A percentile compares a stretch with the other conserved stretches of the same genome.
phyloP scores from a whole-genome alignment of 108 stramenopile genomes.

The Nitzschia inconspicua region DNA sequence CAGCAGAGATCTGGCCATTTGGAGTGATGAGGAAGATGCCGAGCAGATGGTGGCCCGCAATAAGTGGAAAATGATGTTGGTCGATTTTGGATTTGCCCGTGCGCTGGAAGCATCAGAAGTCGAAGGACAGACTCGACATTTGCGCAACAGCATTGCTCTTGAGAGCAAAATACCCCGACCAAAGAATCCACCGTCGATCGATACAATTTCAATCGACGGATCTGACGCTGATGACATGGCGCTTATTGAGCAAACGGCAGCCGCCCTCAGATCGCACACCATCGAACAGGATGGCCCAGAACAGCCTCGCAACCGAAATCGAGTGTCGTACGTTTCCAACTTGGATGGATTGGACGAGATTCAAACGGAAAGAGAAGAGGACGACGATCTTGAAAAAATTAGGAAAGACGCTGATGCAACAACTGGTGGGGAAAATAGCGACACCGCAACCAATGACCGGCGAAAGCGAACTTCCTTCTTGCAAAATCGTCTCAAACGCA shows the following conservation, averaged over 20 bases:
- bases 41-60: slow-evolving; percentile 32
- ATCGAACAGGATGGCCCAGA: neutral
- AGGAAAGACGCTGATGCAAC: neutral
- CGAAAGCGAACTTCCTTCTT: no score
- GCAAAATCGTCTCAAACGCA: neutral
- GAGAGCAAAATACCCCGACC: slow-evolving; percentile 22
- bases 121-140: slow-evolving; percentile 19
- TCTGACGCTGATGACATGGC: slow-evolving; percentile 24
- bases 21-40: slow-evolving; percentile 63
- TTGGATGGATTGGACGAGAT: slow-evolving; percentile 14
- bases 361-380: neutral
- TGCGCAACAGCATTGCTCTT: slow-evolving; percentile 41
- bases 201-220: neutral
- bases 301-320: neutral
- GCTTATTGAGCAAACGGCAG: slow-evolving; percentile 26
- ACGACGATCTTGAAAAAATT: neutral
- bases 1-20: slow-evolving; percentile 52
- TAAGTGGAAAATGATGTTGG: slow-evolving; percentile 66
- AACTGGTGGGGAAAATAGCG: neutral
- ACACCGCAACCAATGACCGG: neutral
- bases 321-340: slow-evolving; percentile 24
- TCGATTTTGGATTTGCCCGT: slow-evolving; percentile 87
- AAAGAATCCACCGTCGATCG: slow-evolving; percentile 5
- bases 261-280: slow-evolving; percentile 11
- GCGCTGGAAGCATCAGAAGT: slow-evolving; percentile 53